Base-by-base conservation (phyloP, 768 basidiomycete species). In the Termitomyces sp. region DNA sequence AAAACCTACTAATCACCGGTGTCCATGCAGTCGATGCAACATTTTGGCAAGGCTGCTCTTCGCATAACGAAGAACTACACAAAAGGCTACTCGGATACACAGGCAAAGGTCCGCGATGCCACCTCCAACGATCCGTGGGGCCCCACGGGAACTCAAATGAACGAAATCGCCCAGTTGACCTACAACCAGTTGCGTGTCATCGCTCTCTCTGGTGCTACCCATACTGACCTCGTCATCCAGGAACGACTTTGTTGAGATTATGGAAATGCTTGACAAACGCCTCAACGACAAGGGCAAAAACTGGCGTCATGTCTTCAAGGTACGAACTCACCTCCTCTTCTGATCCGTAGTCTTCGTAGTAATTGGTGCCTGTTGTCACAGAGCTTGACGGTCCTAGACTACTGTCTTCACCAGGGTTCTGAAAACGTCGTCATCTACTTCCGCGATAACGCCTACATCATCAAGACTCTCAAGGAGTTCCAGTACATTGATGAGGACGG, bases 261-360 rank as follows among this genome's bases (percentile, higher is more conserved):
- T 99, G 94, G 97, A 99, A 79, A 97, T 98, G 93, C 82, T 99
- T 49, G 97, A 98, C 75, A 98, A 99, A 75, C 87, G 97, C 52
- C 77, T 99, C 61, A 95, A 95, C 65, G 97, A 99, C 78, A 98
- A 97, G 80, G 97, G 97, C 37, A 98, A 98, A 85, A 98, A 98
- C 67, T 99, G 97, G 97, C 84, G 96, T 53, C 97, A 99, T 79
- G 96, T 98, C 57, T 98, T 97, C 84, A 98, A 98, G 82, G 93
- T 88, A 51, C 58, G 80, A 64, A 7, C 18, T 39, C 26, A 34
- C 32, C 33, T 49, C 44, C 26, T 18, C 18, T 7, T 43, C 55
- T 34, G 36, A 37, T 56, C 37, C 36, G 9, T n/a, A 47, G 26
- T 56, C 7, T 26, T 27, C 9, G 37, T 30, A 24, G 42, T 37